These are phyloP conservation scores for Calocera viscosa DNA, from an alignment of 768 basidiomycete genomes.

Conservation along the genomic window DNA sequence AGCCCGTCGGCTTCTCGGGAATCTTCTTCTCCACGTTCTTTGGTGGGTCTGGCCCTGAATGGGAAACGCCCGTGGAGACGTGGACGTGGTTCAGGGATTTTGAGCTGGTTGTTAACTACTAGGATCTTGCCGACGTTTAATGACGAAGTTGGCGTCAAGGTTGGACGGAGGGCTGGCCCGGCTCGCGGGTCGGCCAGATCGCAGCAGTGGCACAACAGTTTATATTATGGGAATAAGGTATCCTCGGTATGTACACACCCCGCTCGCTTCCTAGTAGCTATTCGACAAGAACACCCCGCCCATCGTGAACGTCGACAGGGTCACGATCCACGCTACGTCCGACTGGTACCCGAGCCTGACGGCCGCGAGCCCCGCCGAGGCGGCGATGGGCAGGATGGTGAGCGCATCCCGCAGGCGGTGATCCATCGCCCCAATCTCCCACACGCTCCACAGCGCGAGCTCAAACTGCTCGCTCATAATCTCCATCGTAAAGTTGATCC, in stretches of 20 bases:
- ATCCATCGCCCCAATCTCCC: conserved; percentile 38
- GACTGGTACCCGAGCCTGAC: not conserved
- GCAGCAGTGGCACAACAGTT: no score
- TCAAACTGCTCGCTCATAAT: conserved; percentile 57
- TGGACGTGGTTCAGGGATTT: conserved; percentile 68
- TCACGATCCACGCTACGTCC: not conserved
- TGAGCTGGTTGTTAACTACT: conserved; percentile 30
- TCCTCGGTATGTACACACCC: no score
- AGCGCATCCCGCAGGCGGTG: not conserved
- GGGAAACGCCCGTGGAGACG: conserved; percentile 62
- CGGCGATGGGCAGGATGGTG: not conserved
- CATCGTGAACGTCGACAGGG: not conserved
- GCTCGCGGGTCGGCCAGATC: no score
- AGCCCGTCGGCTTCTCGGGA: conserved; percentile 31
- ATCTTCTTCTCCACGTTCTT: conserved; percentile 78
- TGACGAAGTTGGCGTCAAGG: no score
- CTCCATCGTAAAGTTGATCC: conserved; percentile 58
- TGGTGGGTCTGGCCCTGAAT: conserved; percentile 55
- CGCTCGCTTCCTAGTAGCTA: no score
- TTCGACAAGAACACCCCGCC: no score
- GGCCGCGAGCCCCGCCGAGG: not conserved
- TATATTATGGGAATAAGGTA: no score
- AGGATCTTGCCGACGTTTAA: no score
- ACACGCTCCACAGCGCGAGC: conserved; percentile 41
- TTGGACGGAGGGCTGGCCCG: no score